These are phyloP conservation scores for Chenopodium suecicum DNA, from an alignment of 148 eudicot genomes.

Conservation along the genomic window DNA sequence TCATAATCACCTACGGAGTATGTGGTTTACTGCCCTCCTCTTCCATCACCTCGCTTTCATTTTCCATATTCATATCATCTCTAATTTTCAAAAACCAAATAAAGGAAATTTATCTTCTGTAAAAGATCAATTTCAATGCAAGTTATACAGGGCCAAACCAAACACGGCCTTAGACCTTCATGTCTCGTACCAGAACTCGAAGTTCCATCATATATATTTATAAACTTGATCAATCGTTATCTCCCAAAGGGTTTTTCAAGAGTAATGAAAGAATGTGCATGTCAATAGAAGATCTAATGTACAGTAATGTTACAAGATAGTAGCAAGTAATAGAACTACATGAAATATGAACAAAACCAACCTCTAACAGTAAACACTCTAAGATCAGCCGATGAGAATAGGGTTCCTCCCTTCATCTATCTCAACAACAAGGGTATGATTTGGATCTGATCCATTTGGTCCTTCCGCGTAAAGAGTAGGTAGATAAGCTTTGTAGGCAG, in stretches of 20 bases:
- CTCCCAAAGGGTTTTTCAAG: not conserved
- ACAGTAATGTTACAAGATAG: not conserved
- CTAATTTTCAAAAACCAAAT: too few species aligned
- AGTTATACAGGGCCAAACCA: too few species aligned
- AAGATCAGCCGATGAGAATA: slow-evolving; percentile 33
- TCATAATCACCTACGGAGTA: too few species aligned
- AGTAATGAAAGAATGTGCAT: not conserved
- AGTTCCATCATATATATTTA: not conserved
- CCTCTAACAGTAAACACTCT: not conserved
- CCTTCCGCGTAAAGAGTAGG: slow-evolving; percentile 90
- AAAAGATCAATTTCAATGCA: too few species aligned
- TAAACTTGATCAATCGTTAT: not conserved
- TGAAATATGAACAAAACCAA: slow-evolving; percentile 3
- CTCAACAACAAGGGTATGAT: slow-evolving; percentile 64
- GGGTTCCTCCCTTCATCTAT: slow-evolving; percentile 98
- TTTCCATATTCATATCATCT: too few species aligned
- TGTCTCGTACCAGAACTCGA: not conserved
- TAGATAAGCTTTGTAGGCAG: slow-evolving; percentile 93
- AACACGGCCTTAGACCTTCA: too few species aligned
- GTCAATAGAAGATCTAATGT: not conserved
- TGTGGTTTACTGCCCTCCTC: too few species aligned
- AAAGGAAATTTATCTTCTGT: not conserved
- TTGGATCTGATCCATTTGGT: slow-evolving; percentile 77
- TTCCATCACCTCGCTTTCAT: too few species aligned
- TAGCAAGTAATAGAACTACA: not conserved